Conservation (phyloP, 805 yeast genomes). For the Danielia oregonensis region DNA sequence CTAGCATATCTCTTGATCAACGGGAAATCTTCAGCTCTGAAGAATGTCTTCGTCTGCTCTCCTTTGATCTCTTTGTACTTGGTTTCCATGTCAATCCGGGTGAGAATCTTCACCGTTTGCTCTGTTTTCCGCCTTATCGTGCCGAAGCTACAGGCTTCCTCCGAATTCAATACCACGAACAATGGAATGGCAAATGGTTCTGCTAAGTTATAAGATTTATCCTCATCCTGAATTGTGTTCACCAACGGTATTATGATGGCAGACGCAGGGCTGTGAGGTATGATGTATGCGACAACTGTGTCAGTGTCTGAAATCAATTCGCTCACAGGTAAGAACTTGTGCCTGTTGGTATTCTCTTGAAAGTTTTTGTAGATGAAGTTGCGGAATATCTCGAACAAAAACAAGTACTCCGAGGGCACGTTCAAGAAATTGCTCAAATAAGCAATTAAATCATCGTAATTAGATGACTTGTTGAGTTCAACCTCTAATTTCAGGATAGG, state of each 20-base stretch:
- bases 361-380: conserved; percentile 65
- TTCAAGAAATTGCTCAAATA: conserved; percentile 52
- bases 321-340: conserved; percentile 58
- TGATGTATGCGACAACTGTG: conserved; percentile 58
- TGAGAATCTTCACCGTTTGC: conserved; percentile 22
- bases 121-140: conserved; percentile 53
- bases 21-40: conserved; percentile 33
- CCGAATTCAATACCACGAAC: conserved; percentile 53
- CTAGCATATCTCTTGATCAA: conserved; percentile 13
- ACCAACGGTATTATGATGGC: conserved; percentile 57
- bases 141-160: conserved; percentile 55
- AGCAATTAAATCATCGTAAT: conserved; percentile 57
- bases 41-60: conserved; percentile 12
- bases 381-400: conserved; percentile 49
- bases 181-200: conserved; percentile 74
- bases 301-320: conserved; percentile 66
- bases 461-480: conserved; percentile 63
- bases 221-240: conserved; percentile 38
- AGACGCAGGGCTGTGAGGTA: conserved; percentile 42
- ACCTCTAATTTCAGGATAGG: conserved; percentile 55
- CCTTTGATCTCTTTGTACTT: conserved; percentile 20
- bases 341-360: conserved; percentile 51
- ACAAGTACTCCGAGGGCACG: conserved; percentile 24
- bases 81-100: conserved; percentile 19
- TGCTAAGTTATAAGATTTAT: conserved; percentile 31